A percentile compares a stretch with the other conserved stretches of the same genome.
Conservation (phyloP, 2,329 filamentous ascomycete genomes). For the Hypoxylon sp. region DNA sequence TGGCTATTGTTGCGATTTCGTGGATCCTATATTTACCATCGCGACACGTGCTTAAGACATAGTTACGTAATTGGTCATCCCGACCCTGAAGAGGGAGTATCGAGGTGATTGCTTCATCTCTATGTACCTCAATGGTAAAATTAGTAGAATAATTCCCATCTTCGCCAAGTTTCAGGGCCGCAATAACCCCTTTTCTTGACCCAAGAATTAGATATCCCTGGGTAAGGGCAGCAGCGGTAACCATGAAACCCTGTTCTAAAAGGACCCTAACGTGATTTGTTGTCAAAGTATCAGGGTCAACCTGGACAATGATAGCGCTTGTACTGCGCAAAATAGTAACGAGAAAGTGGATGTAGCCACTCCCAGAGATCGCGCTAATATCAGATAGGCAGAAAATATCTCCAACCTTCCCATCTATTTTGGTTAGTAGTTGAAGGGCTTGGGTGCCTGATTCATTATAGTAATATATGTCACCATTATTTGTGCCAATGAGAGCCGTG, state of each 20-base stretch:
- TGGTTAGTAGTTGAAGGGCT: conserved; percentile 56
- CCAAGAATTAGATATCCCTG: conserved; percentile 66
- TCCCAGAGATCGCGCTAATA: not conserved
- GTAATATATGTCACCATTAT: conserved; percentile 64
- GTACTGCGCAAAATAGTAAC: conserved; percentile 64
- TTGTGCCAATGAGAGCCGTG: conserved; percentile 65
- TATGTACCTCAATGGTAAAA: conserved; percentile 59
- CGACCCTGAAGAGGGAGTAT: conserved; percentile 66
- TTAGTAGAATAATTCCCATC: conserved; percentile 52
- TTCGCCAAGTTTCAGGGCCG: conserved; percentile 53
- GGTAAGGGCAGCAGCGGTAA: conserved; percentile 63
- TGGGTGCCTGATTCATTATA: conserved; percentile 54
- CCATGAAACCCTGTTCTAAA: conserved; percentile 65
- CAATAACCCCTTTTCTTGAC: conserved; percentile 67
- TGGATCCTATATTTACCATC: conserved; percentile 83
- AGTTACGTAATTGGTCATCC: conserved; percentile 49
- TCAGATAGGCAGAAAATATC: conserved; percentile 64
- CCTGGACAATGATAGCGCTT: conserved; percentile 61
- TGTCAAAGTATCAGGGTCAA: conserved; percentile 55
- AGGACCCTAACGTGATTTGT: conserved; percentile 54
- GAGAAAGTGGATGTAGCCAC: conserved; percentile 56
- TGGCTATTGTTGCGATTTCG: conserved; percentile 54
- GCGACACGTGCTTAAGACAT: conserved; percentile 80
- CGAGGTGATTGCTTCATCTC: conserved; percentile 76
- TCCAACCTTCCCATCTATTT: conserved; percentile 64